Conservation (phyloP, 306 rosid genomes). For the Cotoneaster glaucophyllus region DNA sequence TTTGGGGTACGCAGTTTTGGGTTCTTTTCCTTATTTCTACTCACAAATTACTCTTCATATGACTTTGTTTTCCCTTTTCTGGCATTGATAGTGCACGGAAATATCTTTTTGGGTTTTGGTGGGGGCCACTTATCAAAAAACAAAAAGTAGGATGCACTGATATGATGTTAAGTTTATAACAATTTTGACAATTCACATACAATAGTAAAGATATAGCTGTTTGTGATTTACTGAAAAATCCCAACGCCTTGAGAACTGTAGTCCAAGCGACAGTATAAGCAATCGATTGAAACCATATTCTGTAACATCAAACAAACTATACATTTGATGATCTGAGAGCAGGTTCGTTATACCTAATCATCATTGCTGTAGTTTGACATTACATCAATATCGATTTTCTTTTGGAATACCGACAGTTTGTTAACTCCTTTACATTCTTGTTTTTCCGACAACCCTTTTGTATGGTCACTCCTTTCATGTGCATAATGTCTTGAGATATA, state of each 20-base stretch:
- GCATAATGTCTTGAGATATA: not conserved
- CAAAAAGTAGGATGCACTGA: too few species aligned
- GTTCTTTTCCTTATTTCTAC: not conserved
- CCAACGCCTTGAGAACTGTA: not conserved
- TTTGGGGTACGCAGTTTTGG: constrained; percentile 66
- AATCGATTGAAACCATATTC: not conserved
- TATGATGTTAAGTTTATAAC: not conserved
- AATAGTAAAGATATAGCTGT: not conserved
- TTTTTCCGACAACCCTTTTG: not conserved
- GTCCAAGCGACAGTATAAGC: not conserved
- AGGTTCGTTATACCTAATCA: not conserved
- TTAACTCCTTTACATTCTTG: not conserved
- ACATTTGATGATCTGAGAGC: not conserved
- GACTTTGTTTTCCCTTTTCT: not conserved
- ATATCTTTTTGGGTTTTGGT: not conserved
- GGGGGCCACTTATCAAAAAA: not conserved
- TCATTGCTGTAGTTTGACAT: not conserved
- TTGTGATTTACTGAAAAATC: not conserved
- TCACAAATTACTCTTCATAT: not conserved
- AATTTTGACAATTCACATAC: not conserved
- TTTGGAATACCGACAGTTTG: not conserved
- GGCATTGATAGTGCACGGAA: not conserved
- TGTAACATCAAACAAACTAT: not conserved
- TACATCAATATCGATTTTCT: not conserved
- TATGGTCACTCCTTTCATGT: not conserved